phyloP scores from a whole-genome alignment of 768 basidiomycete genomes.

The Crassisporium funariophilum region DNA sequence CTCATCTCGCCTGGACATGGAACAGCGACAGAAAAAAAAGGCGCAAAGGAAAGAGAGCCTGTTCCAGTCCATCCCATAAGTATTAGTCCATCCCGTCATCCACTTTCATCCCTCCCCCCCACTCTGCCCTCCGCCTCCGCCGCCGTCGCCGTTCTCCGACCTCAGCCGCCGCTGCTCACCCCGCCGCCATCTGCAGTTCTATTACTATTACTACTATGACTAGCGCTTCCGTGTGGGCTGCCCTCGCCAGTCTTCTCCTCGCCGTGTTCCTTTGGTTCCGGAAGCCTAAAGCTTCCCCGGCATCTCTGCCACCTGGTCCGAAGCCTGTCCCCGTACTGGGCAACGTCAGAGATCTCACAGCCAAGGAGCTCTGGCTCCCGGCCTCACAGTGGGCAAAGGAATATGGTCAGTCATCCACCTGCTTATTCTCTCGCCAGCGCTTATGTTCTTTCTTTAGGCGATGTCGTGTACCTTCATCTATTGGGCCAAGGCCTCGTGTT shows the following conservation, averaged over 20 bases:
- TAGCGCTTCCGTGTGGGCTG: slow-evolving; percentile 31
- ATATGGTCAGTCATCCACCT: slow-evolving; percentile 52
- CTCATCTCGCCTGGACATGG: slow-evolving; percentile 11
- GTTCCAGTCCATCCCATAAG: neutral
- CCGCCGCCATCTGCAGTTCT: neutral
- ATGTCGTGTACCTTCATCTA: slow-evolving; percentile 64
- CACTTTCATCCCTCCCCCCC: no score
- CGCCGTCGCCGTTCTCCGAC: slow-evolving; percentile 8
- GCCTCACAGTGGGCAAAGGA: slow-evolving; percentile 61
- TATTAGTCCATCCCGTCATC: slow-evolving; percentile 2
- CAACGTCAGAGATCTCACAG: slow-evolving; percentile 60
- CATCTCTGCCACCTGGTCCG: slow-evolving; percentile 66
- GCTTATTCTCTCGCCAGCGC: slow-evolving; percentile 4
- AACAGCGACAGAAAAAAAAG: slow-evolving; percentile 8
- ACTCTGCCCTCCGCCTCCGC: no score
- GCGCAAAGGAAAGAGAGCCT: no score
- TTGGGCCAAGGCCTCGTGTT: slow-evolving; percentile 71
- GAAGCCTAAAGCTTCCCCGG: slow-evolving; percentile 42
- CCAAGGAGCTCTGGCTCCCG: slow-evolving; percentile 67
- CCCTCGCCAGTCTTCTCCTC: slow-evolving; percentile 39
- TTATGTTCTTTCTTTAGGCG: slow-evolving; percentile 44
- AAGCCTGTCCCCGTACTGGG: slow-evolving; percentile 65
- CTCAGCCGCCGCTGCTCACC: slow-evolving; percentile 5
- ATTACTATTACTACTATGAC: slow-evolving; percentile 16
- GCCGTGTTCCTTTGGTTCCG: slow-evolving; percentile 43